These are phyloP conservation scores for Acer negundo DNA, from an alignment of 345 rosid genomes.

Conservation along the genomic window DNA sequence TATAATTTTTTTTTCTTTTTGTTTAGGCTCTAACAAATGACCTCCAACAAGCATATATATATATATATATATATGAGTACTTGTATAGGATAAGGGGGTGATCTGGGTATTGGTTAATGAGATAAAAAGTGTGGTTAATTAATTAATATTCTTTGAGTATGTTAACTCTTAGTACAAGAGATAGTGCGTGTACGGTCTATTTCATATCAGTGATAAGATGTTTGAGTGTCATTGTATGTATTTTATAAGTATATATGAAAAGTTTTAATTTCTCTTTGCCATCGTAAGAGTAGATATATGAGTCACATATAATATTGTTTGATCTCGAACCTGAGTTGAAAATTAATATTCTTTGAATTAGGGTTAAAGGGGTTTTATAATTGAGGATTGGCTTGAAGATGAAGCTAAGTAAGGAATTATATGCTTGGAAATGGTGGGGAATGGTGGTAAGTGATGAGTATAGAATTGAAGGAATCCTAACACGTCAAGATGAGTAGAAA, in stretches of 20 bases:
- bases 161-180: no score
- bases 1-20: neutral
- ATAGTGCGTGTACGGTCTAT: no score
- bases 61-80: neutral
- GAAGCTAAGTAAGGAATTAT: constrained; percentile 52
- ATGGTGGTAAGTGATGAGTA: constrained; percentile 38
- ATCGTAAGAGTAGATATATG: no score
- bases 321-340: no score
- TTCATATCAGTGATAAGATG: no score
- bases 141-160: no score
- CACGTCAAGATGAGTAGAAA: constrained; percentile 21
- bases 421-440: constrained; percentile 42
- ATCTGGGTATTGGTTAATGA: neutral
- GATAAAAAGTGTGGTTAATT: constrained; percentile 1
- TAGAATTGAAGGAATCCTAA: constrained; percentile 23
- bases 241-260: no score
- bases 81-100: neutral
- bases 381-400: constrained; percentile 33
- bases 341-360: constrained; percentile 5
- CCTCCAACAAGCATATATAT: constrained; percentile 9
- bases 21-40: constrained; percentile 10
- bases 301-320: no score
- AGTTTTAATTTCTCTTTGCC: no score
- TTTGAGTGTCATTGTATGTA: no score
- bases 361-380: constrained; percentile 5